phyloP scores from a whole-genome alignment of 73 alveolate species.

The Paramecium primaurelia region DNA sequence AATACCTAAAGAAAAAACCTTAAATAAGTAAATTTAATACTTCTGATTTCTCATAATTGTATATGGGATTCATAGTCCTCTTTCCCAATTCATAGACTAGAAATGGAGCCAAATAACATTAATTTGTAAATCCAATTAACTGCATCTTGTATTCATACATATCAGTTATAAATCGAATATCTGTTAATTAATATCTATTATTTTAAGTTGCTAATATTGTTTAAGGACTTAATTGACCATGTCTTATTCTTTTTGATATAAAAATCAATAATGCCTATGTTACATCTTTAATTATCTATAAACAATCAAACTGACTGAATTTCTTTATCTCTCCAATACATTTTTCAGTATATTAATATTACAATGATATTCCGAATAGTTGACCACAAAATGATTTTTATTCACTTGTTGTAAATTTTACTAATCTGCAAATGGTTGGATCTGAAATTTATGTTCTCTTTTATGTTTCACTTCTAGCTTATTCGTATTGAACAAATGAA shows the following conservation, averaged over 20 bases:
- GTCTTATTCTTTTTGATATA: background rate
- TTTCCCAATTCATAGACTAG: constrained; percentile 15
- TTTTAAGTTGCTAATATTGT: background rate
- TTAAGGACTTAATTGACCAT: constrained; percentile 5
- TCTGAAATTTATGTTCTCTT: background rate
- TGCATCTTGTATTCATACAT: constrained; percentile 23
- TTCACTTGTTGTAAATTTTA: background rate
- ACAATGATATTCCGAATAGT: background rate
- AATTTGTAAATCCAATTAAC: background rate
- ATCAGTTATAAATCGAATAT: constrained; percentile 31
- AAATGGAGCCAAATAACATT: constrained; percentile 35
- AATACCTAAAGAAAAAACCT: constrained; percentile 36
- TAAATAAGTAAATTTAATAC: background rate
- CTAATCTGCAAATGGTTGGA: background rate
- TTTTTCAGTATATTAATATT: background rate
- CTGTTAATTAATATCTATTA: background rate
- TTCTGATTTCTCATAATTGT: constrained; percentile 31
- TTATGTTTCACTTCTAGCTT: background rate
- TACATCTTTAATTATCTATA: background rate
- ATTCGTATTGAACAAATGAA: background rate
- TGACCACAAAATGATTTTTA: constrained; percentile 31
- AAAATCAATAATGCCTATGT: background rate
- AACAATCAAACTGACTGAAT: background rate
- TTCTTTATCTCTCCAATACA: background rate
- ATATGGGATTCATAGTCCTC: constrained; percentile 9